Evolutionary conservation across 2,329 filamentous ascomycete genomes (phyloP), one percentile per base, ranked within the genome.

Genomic region (Didymella pinodella): DNA sequence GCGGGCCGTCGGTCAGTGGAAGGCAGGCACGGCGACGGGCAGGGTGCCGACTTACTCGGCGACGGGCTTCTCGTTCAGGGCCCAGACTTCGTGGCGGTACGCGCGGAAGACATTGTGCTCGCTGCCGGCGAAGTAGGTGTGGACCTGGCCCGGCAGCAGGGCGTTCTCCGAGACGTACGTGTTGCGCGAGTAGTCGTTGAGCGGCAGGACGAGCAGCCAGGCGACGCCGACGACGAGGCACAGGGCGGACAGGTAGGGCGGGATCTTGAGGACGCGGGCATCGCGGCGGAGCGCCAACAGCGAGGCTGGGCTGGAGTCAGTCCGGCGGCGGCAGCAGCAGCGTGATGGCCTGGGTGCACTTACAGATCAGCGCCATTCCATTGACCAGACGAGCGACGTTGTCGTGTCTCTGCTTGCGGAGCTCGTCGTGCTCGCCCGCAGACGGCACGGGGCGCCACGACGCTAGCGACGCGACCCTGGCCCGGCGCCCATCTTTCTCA

Each of bases 161-260:
- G 95, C 95, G 76, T 99, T 99, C 78, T 99, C 95, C 43, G 94
- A 98, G 57, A 99, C 95, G 78, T 99, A 99, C 0, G 94, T 99
- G 60, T 86, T 85, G 65, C 95, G 88, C 49, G 93, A 97, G 81
- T 98, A 97, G 66, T 93, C 86, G 77, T 98, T 86, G 52, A 98
- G 84, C 2, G 95, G 95, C 1, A 99, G 86, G 31, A 98, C 84
- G 22, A 97, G 86, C 14, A 99, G 87, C 92, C 94, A 99, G 67
- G 87, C 86, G 55, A 97, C 86, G 52, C 95, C 95, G 70, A 97
- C 85, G 48, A 94, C 70, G 69, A 98, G 88, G 78, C 91, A 96
- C 40, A 96, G 81, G 50, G 92, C 84, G 32, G 94, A 97, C 32
- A 98, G 81, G 80, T 96, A 94, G 14, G 93, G 92, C 40, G 94